These are phyloP conservation scores for Sporothrix euskadiensis DNA, from an alignment of 2,329 filamentous ascomycete genomes.

Conservation along the genomic window DNA sequence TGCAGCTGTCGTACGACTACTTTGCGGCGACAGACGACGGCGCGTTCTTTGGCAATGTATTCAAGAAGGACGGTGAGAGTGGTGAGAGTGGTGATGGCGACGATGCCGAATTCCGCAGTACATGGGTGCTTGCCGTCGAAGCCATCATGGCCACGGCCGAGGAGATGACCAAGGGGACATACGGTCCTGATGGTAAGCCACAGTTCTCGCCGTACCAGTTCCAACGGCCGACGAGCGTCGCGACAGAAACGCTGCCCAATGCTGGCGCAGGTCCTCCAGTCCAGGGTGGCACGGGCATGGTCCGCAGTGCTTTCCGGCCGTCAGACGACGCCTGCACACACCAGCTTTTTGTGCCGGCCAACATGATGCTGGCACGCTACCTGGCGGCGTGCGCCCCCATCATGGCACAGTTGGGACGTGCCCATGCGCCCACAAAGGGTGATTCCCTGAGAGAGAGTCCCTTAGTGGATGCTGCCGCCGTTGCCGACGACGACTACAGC, in stretches of 20 bases:
- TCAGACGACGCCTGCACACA: slow-evolving; percentile 78
- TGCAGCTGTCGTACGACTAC: slow-evolving; percentile 72
- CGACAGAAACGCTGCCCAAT: slow-evolving; percentile 72
- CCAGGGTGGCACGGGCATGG: slow-evolving; percentile 65
- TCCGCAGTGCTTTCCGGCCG: slow-evolving; percentile 75
- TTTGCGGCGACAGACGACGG: slow-evolving; percentile 65
- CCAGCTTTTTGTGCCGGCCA: slow-evolving; percentile 75
- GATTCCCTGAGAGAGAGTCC: neutral
- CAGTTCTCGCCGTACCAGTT: slow-evolving; percentile 66
- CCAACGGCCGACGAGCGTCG: slow-evolving; percentile 63
- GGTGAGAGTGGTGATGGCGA: slow-evolving; percentile 46
- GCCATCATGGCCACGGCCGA: slow-evolving; percentile 65
- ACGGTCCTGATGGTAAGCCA: slow-evolving; percentile 55
- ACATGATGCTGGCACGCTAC: slow-evolving; percentile 67
- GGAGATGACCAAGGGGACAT: slow-evolving; percentile 65
- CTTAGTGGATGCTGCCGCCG: neutral
- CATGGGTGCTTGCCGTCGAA: slow-evolving; percentile 66
- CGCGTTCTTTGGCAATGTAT: slow-evolving; percentile 60
- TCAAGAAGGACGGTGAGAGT: neutral
- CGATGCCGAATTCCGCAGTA: slow-evolving; percentile 60
- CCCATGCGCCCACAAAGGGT: slow-evolving; percentile 36
- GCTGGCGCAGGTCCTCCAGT: slow-evolving; percentile 71
- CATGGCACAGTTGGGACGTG: slow-evolving; percentile 34
- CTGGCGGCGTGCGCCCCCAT: slow-evolving; percentile 47
- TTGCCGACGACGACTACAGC: slow-evolving; percentile 4